Evolutionary conservation across 2,329 filamentous ascomycete genomes (phyloP), one percentile per base, ranked within the genome.

Genomic region (Trichoderma asperellum): DNA sequence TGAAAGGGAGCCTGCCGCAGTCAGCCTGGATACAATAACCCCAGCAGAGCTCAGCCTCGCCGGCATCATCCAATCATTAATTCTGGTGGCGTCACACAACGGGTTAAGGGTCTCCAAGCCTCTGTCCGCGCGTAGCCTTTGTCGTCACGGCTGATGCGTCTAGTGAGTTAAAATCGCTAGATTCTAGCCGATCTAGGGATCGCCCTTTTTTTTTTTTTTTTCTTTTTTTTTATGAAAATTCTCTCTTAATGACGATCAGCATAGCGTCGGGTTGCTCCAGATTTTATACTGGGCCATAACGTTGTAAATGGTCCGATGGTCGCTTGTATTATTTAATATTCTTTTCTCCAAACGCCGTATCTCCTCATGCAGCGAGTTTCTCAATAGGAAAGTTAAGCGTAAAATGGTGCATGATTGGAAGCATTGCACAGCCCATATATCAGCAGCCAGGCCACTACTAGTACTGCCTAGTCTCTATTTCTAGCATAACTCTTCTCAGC

Each of bases 81-180:
- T 35, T 34, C 18, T 21, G 6, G n/a, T 47, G n/a, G 37, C 37
- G 27, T 29, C 57, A 21, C 27, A 16, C 29, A 59, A 29, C 27
- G 8, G 47, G 21, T 35, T 16, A 40, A 49, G 40, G 49, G 63
- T 40, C 49, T 66, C 63, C 63, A 66, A 66, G 64, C 65, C 65
- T 61, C 65, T 61, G 24, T 47, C 64, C 18, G 24, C 21, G 37
- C 64, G 64, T 56, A 40, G 64, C 57, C 65, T 61, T 49, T 37
- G 65, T 68, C 65, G 57, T 68, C 65, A 68, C 65, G 18, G 65
- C 57, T 61, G 56, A 68, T 61, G 65, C 32, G 40, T 67, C 64
- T 59, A n/a, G 63, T 32, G 37, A 65, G 12, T 21, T 32, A 16
- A 16, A 43, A 43, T 43, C 24, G 62, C 53, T 58, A 27, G n/a